Evolutionary conservation across 2,329 filamentous ascomycete genomes (phyloP).

Genomic region (Trichoderma arundinaceum): DNA sequence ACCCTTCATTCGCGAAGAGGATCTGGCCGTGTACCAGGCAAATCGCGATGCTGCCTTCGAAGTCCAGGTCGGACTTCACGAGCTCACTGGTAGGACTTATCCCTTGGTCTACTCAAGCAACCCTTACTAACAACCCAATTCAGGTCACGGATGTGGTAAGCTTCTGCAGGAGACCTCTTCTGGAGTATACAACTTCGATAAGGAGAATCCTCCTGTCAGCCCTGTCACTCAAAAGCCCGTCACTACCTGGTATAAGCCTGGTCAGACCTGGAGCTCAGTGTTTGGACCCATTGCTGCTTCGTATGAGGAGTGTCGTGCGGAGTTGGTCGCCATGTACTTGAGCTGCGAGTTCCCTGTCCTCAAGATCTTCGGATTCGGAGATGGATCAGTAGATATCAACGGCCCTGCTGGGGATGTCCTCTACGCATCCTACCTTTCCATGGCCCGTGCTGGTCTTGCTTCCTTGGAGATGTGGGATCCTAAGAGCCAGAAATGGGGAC

Average conservation of each 20-base stretch:
- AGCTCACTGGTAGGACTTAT: constrained; percentile 63
- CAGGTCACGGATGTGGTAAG: constrained; percentile 89
- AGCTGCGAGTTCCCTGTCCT: constrained; percentile 88
- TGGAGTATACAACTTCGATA: constrained; percentile 87
- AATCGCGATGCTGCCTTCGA: constrained; percentile 90
- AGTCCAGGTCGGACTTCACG: constrained; percentile 93
- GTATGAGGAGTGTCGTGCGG: constrained; percentile 94
- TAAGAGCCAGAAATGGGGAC: constrained; percentile 88
- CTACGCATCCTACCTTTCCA: constrained; percentile 85
- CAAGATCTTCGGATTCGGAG: constrained; percentile 88
- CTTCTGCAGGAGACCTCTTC: constrained; percentile 85
- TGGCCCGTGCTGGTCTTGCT: constrained; percentile 90
- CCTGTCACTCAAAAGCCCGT: constrained; percentile 78
- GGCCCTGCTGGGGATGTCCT: constrained; percentile 84
- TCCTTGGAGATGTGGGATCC: constrained; percentile 96
- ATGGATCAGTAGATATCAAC: constrained; percentile 74
- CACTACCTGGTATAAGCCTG: constrained; percentile 88
- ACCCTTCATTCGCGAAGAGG: constrained; percentile 82
- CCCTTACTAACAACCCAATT: constrained; percentile 32
- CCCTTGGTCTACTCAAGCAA: neutral
- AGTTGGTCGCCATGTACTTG: constrained; percentile 91
- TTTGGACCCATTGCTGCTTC: constrained; percentile 86
- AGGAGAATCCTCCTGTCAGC: constrained; percentile 77
- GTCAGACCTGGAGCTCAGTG: constrained; percentile 92
- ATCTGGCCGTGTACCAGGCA: constrained; percentile 78